These are phyloP conservation scores for Primulina huaijiensis DNA, from an alignment of 257 asterid species.

Conservation along the genomic window DNA sequence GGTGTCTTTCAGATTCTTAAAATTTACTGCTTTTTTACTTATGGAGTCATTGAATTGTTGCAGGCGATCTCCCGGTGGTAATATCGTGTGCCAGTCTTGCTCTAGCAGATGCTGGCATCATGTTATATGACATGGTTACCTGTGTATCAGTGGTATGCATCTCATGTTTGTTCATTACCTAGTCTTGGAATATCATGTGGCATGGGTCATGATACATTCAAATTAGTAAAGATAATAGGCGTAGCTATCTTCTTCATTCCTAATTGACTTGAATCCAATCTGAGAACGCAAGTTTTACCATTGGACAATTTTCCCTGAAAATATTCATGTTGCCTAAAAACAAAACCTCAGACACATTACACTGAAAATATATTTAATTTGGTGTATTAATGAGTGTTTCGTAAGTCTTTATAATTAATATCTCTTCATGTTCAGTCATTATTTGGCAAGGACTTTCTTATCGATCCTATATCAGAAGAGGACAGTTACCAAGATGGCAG, in stretches of 20 bases:
- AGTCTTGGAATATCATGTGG: slow-evolving; percentile 7
- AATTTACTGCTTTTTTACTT: slow-evolving; percentile 16
- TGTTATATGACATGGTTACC: slow-evolving; percentile 82
- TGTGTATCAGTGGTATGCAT: slow-evolving; percentile 89
- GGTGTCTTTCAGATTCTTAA: not conserved
- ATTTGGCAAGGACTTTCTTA: slow-evolving; percentile 69
- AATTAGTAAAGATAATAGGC: slow-evolving; percentile 12
- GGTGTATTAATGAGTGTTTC: not conserved
- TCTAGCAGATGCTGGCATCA: slow-evolving; percentile 96
- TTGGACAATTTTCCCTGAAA: not conserved
- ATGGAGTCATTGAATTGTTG: slow-evolving; percentile 13
- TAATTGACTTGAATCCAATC: not conserved
- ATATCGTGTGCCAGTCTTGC: slow-evolving; percentile 97
- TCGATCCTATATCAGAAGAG: slow-evolving; percentile 84
- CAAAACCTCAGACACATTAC: not conserved
- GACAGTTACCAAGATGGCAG: slow-evolving; percentile 79
- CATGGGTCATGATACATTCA: slow-evolving; percentile 10
- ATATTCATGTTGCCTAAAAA: not conserved
- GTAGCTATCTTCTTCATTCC: not conserved
- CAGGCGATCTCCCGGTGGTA: slow-evolving; percentile 93
- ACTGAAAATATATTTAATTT: not conserved
- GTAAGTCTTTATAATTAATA: not conserved
- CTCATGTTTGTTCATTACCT: slow-evolving; percentile 9
- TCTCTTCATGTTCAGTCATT: slow-evolving; percentile 48
- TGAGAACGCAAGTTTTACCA: not conserved